Evolutionary conservation across 306 rosid genomes (phyloP).

Genomic region (Medicago lupulina): DNA sequence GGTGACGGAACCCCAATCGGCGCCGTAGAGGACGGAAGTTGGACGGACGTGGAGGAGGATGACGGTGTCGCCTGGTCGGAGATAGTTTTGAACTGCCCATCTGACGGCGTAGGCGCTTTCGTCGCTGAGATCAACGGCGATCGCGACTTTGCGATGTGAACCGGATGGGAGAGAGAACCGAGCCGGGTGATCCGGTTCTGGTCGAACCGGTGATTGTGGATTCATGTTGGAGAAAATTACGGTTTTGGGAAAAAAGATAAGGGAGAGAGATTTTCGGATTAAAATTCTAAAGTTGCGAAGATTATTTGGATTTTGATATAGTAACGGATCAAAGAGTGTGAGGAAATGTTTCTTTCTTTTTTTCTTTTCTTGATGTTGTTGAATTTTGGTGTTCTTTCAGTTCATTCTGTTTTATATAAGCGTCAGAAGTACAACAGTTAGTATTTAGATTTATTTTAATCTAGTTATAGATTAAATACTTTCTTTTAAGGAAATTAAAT

Average conservation of each 20-base stretch:
- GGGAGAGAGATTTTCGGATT: too few relatives aligned
- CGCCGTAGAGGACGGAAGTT: conserved; percentile 85
- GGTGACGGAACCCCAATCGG: conserved; percentile 85
- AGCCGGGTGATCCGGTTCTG: conserved; percentile 55
- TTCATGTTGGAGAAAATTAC: conserved; percentile 47
- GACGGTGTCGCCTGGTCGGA: conserved; percentile 83
- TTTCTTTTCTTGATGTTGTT: not conserved
- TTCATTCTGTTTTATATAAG: conserved; percentile 2
- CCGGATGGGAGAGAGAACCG: conserved; percentile 42
- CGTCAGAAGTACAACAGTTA: not conserved
- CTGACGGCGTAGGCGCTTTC: conserved; percentile 91
- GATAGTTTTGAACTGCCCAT: conserved; percentile 92
- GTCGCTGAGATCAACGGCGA: conserved; percentile 92
- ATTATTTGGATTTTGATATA: not conserved
- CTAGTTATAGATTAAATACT: too few relatives aligned
- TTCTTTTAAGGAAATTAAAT: too few relatives aligned
- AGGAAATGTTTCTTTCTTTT: not conserved
- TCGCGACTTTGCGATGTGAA: conserved; percentile 77
- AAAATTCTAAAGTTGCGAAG: not conserved
- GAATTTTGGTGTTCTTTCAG: conserved; percentile 18
- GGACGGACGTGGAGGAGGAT: conserved; percentile 92
- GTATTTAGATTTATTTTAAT: too few relatives aligned
- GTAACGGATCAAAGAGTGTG: conserved; percentile 1
- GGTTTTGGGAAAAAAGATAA: too few relatives aligned
- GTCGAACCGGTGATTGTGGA: conserved; percentile 48